Percentiles rank a stretch among this genome's conserved stretches.
phyloP scores from a whole-genome alignment of 805 yeast genomes.

The Huiozyma sinensis region DNA sequence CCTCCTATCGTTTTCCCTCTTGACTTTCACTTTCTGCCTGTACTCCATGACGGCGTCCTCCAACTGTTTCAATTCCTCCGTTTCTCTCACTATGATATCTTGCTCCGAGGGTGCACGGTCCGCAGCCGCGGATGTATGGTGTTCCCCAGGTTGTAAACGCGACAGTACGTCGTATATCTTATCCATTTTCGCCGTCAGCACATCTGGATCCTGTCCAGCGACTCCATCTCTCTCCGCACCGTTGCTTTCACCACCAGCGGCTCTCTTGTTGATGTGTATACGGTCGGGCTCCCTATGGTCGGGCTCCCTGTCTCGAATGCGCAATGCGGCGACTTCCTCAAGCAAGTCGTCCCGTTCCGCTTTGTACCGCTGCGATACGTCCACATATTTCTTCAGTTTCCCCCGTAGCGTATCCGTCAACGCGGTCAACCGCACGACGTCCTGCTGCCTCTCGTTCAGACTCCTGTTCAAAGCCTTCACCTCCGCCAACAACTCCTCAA shows the following conservation, averaged over 20 bases:
- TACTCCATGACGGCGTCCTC: constrained; percentile 27
- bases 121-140: neutral
- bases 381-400: constrained; percentile 29
- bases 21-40: constrained; percentile 24
- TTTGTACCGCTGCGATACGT: constrained; percentile 11
- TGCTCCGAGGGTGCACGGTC: constrained; percentile 19
- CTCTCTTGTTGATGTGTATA: neutral
- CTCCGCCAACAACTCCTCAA: constrained; percentile 30
- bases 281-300: constrained; percentile 13
- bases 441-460: constrained; percentile 21
- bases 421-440: constrained; percentile 18
- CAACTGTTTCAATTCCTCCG: constrained; percentile 26
- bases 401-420: constrained; percentile 27
- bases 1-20: constrained; percentile 28
- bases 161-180: neutral
- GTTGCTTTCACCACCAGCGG: neutral
- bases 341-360: constrained; percentile 1
- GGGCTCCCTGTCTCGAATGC: constrained; percentile 1
- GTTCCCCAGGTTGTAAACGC: neutral
- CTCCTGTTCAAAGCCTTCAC: constrained; percentile 28
- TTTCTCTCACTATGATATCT: constrained; percentile 28
- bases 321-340: neutral
- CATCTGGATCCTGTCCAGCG: neutral
- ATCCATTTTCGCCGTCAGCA: neutral
- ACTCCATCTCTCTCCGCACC: neutral